Evolutionary conservation across 441 rosid genomes (phyloP).

Genomic region (Cnidoscolus chayamansa): DNA sequence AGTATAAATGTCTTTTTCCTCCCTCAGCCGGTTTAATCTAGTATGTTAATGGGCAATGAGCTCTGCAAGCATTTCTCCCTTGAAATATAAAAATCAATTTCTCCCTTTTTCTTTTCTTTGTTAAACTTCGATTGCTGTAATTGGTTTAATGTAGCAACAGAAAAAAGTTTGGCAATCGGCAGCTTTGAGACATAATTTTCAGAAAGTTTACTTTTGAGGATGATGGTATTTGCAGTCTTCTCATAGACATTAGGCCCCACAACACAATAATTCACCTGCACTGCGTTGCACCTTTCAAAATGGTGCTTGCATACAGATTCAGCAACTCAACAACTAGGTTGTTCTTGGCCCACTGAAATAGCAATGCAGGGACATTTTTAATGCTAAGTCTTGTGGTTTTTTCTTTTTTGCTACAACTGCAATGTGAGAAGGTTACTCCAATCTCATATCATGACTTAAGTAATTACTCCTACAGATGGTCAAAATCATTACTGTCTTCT

Average conservation of each 20-base stretch:
- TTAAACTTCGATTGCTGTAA: too few relatives aligned
- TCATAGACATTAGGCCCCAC: not conserved
- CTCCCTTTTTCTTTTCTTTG: too few relatives aligned
- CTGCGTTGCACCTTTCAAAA: constrained; percentile 5
- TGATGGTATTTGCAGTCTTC: not conserved
- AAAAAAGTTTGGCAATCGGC: constrained; percentile 28
- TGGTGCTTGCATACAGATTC: not conserved
- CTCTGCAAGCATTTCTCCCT: not conserved
- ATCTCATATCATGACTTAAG: not conserved
- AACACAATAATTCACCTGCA: constrained; percentile 6
- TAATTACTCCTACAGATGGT: not conserved
- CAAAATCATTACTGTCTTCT: not conserved
- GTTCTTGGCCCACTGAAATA: not conserved
- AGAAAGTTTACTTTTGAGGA: constrained; percentile 19
- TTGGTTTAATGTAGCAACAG: constrained; percentile 5
- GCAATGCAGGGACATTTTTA: not conserved
- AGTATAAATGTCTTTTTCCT: not conserved
- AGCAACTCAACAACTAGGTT: not conserved
- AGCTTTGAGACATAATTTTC: constrained; percentile 26
- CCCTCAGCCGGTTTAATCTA: not conserved
- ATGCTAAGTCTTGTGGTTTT: too few relatives aligned
- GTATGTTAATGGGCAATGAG: not conserved
- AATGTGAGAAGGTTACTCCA: not conserved
- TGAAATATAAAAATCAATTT: too few relatives aligned
- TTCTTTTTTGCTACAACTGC: too few relatives aligned